A percentile compares a stretch with the other conserved stretches of the same genome.
These are phyloP conservation scores for Akanthomyces dipterigenus DNA, from an alignment of 2,329 filamentous ascomycete species.

Conservation along the genomic window DNA sequence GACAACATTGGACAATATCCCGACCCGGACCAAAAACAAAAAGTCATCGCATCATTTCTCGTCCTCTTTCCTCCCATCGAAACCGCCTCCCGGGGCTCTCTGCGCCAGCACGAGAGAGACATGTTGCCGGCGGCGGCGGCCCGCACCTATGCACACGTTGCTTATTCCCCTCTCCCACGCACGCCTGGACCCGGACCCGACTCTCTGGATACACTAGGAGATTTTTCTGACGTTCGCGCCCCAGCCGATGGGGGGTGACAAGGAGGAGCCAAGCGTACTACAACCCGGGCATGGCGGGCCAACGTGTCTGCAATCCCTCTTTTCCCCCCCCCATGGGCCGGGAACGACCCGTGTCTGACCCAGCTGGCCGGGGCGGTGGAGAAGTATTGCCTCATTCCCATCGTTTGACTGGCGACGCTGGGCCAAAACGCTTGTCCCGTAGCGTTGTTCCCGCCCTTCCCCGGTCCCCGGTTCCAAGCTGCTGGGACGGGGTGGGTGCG, in stretches of 20 bases:
- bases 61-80: neutral
- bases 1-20: neutral
- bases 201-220: neutral
- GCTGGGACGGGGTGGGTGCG: neutral
- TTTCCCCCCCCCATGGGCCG: neutral
- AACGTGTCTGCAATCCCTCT: neutral
- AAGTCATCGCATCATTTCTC: neutral
- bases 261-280: neutral
- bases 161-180: neutral
- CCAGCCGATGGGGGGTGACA: neutral
- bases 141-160: neutral
- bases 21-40: too few species aligned
- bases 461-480: neutral
- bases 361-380: neutral
- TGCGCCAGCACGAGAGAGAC: neutral
- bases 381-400: neutral
- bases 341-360: neutral
- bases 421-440: neutral
- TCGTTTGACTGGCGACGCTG: too few species aligned
- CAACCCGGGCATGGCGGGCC: too few species aligned
- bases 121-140: neutral
- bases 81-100: too few species aligned
- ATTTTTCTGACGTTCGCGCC: neutral
- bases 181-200: neutral
- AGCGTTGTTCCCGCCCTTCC: neutral